phyloP scores from a whole-genome alignment of 2,329 filamentous ascomycete genomes.

The Fusarium coicis region DNA sequence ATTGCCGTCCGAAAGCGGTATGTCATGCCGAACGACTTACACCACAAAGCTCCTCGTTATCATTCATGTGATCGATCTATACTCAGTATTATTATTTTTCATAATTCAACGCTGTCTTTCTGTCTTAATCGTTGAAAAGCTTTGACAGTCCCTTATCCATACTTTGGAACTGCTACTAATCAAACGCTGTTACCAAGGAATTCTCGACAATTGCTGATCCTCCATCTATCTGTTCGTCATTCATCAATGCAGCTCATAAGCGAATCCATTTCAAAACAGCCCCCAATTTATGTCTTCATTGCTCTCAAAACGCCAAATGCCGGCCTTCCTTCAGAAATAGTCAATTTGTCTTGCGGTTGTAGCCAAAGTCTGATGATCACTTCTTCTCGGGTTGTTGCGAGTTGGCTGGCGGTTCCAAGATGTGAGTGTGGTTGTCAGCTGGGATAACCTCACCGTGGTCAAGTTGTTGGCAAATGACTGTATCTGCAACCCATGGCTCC shows the following conservation, averaged over 20 bases:
- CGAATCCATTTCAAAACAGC: slow-evolving; percentile 29
- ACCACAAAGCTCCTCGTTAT: neutral
- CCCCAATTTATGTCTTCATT: slow-evolving; percentile 27
- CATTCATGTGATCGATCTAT: neutral
- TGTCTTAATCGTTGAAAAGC: neutral
- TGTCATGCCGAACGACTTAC: slow-evolving; percentile 5
- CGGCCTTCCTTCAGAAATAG: slow-evolving; percentile 4
- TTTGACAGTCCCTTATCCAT: neutral
- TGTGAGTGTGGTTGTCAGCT: slow-evolving; percentile 83
- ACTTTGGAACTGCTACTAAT: slow-evolving; percentile 3
- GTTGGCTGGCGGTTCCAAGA: slow-evolving; percentile 77
- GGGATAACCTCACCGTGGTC: slow-evolving; percentile 75
- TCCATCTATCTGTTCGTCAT: slow-evolving; percentile 41
- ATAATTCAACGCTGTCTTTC: slow-evolving; percentile 19
- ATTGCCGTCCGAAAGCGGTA: slow-evolving; percentile 15
- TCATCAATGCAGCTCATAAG: slow-evolving; percentile 34
- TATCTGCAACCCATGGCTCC: slow-evolving; percentile 90
- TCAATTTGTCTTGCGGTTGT: slow-evolving; percentile 2
- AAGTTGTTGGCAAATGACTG: slow-evolving; percentile 84
- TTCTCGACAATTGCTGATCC: slow-evolving; percentile 36
- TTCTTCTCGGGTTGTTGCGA: slow-evolving; percentile 47
- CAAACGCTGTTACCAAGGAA: slow-evolving; percentile 14
- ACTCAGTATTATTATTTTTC: neutral
- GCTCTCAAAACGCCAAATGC: slow-evolving; percentile 42
- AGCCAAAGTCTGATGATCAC: slow-evolving; percentile 17